Conservation (phyloP, 2,329 filamentous ascomycete species). For the Hypoxylon sp. region DNA sequence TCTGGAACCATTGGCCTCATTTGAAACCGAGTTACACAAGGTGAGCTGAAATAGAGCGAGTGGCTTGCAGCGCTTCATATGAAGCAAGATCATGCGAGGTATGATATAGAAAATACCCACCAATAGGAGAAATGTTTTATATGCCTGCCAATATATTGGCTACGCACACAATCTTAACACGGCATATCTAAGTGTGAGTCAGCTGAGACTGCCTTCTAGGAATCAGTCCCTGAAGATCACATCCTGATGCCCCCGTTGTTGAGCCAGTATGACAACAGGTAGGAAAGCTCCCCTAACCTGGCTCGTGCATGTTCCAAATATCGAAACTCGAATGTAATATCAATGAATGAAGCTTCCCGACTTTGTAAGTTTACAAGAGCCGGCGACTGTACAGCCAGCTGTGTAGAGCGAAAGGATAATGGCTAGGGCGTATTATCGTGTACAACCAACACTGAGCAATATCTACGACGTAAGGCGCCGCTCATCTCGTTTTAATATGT, state of each 20-base stretch:
- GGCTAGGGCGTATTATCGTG: not conserved
- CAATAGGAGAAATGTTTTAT: constrained; percentile 13
- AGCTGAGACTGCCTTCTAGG: constrained; percentile 5
- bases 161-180: not conserved
- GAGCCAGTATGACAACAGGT: not conserved
- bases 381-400: not conserved
- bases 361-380: not conserved
- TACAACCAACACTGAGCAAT: not conserved
- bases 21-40: not conserved
- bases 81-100: not conserved
- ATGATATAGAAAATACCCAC: not conserved
- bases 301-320: not conserved
- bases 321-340: constrained; percentile 1
- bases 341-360: not conserved
- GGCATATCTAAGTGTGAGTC: not conserved
- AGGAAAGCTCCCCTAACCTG: not conserved
- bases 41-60: constrained; percentile 6
- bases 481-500: not conserved
- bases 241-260: not conserved
- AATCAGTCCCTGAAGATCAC: constrained; percentile 23
- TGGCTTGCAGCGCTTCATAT: constrained; percentile 10
- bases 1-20: not conserved
- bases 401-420: not conserved
- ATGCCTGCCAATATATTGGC: constrained; percentile 27
- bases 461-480: not conserved